These are phyloP conservation scores for Opeltia flavorubescens DNA, from an alignment of 495 filamentous ascomycete genomes.

Conservation along the genomic window DNA sequence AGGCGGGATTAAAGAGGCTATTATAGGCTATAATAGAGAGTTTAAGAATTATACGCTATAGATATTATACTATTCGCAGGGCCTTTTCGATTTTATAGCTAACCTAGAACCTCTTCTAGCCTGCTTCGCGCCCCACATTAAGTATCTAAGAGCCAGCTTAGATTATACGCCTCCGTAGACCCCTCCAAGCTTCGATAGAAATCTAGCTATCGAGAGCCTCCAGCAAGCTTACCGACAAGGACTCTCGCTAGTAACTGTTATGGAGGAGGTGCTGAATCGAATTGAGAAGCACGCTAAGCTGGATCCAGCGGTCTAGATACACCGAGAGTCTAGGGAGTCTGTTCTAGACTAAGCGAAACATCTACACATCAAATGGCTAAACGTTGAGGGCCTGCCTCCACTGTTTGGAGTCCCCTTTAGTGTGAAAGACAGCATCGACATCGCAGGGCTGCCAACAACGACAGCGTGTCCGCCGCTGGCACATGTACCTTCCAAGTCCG, in stretches of 20 bases:
- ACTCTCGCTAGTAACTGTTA: constrained; percentile 29
- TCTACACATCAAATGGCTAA: constrained; percentile 28
- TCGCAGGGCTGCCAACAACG: constrained; percentile 42
- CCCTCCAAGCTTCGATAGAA: constrained; percentile 26
- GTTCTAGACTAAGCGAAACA: constrained; percentile 28
- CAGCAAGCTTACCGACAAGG: constrained; percentile 25
- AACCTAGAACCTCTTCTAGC: constrained; percentile 21
- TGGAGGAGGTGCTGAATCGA: constrained; percentile 25
- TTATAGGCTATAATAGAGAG: constrained; percentile 27
- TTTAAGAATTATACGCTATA: constrained; percentile 28
- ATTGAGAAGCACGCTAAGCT: constrained; percentile 30
- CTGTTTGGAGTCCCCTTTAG: constrained; percentile 52
- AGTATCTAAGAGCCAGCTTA: not conserved
- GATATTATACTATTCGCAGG: constrained; percentile 33
- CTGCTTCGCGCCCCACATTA: constrained; percentile 11
- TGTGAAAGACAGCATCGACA: constrained; percentile 51
- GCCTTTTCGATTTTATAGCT: constrained; percentile 37
- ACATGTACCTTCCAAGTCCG: constrained; percentile 29
- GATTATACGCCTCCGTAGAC: constrained; percentile 19
- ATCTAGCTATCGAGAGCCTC: constrained; percentile 22
- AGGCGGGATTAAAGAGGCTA: constrained; percentile 31
- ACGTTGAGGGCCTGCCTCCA: constrained; percentile 33
- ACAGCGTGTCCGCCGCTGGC: constrained; percentile 41
- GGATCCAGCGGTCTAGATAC: constrained; percentile 42
- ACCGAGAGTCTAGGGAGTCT: constrained; percentile 25